Evolutionary conservation across 2,329 filamentous ascomycete species (phyloP), one percentile per base, ranked within the genome.

Genomic region (Penicillium sp.): DNA sequence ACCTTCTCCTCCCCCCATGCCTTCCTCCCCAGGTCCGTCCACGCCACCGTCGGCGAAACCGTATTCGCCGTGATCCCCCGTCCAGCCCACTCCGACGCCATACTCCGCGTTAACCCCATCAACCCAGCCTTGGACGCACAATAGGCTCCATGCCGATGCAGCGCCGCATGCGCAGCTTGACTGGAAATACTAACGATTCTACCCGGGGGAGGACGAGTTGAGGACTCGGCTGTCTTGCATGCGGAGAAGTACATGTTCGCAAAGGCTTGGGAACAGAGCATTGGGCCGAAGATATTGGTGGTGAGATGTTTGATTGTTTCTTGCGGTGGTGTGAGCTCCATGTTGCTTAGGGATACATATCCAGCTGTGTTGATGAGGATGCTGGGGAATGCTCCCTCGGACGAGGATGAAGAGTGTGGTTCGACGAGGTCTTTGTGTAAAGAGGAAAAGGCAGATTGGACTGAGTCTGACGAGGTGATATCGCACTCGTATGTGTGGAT

Each of bases 81-180:
- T 4, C 74, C 67, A 1, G 75, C 81, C 81, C 81, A 83, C 62
- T 83, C 81, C 26, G 75, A 79, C 0, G 81, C 81, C 78, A 81
- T 80, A 62, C 77, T 79, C 7, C 78, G 75, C 10, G 80, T 82
- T 50, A 83, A 59, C 0, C 80, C 81, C 17, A 81, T 62, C 8
- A 83, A 65, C 0, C 76, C 81, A 5, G 81, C 80, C 56, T 83
- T 83, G 4, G 78, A 81, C 1, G 81, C 81, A 60, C 81, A 83
- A 65, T 83, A 83, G 0, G 80, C 80, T 0, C 79, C 79, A 58
- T 83, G 81, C 1, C 76, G 72, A 50, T 77, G 75, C 2, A 83
- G 73, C 1, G 81, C 81, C 0, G 80, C 77, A 64, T 83, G 80
- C 3, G 80, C 80, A 1, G 81, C 81, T 63, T 83, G 81, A 1